A percentile compares a stretch with the other conserved stretches of the same genome.
These are phyloP conservation scores for Plasmodium vivax DNA, from an alignment of 169 alveolate genomes.

Conservation along the genomic window DNA sequence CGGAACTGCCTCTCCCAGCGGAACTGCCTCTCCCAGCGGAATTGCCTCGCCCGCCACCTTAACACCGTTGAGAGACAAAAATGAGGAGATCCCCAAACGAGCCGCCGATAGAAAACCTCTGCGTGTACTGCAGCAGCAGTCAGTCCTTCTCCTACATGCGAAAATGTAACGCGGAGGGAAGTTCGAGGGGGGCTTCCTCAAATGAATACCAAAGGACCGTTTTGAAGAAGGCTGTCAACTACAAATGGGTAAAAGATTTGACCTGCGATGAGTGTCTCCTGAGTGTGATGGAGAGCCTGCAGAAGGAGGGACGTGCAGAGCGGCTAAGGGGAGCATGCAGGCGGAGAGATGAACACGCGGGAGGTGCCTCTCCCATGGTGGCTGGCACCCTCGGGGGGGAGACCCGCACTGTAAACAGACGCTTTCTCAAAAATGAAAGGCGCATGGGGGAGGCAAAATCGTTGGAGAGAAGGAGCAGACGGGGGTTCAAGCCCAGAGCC, in stretches of 20 bases:
- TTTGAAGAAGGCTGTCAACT: slow-evolving; percentile 7
- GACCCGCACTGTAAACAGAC: background rate
- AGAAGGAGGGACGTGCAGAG: background rate
- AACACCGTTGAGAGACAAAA: background rate
- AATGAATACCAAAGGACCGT: slow-evolving; percentile 45
- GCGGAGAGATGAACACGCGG: background rate
- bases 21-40: no score
- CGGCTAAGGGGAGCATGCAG: background rate
- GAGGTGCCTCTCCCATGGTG: background rate
- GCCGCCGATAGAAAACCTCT: slow-evolving; percentile 23
- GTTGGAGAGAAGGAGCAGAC: background rate
- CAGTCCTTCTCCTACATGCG: slow-evolving; percentile 32
- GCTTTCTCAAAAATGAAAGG: slow-evolving; percentile 14
- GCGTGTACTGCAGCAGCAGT: slow-evolving; percentile 40
- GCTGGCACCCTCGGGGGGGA: background rate
- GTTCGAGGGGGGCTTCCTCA: background rate
- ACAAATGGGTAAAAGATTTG: slow-evolving; percentile 59
- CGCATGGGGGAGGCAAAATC: background rate
- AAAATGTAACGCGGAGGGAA: background rate
- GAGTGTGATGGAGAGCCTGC: background rate
- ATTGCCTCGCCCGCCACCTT: background rate
- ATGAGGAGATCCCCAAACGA: background rate
- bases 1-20: no score
- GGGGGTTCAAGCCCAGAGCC: slow-evolving; percentile 12
- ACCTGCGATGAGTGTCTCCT: slow-evolving; percentile 23